Evolutionary conservation across 257 asterid species (phyloP), one percentile per base, ranked within the genome.

Genomic region (Ballota nigra): DNA sequence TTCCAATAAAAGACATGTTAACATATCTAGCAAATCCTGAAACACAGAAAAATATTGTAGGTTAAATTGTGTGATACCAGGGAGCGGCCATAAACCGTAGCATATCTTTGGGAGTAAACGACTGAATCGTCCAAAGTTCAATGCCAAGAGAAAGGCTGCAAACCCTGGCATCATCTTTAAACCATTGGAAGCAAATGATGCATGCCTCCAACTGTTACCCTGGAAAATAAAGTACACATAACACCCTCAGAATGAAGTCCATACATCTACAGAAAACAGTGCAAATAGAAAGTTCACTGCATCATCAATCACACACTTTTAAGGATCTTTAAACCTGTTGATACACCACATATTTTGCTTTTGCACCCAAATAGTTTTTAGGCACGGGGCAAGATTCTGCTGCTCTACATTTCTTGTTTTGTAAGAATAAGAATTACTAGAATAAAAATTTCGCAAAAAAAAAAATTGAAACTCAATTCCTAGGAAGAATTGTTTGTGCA

Each of bases 101-200:
- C 77, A 72, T 81, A 72, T 71, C 75, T 75, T 72, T 76, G 74
- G 76, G 82, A 81, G 82, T 69, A 80, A 81, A 81, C 60, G 79
- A 78, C 70, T 9, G 65, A 64, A 77, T 75, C 74, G 83, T 78
- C 82, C 81, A 85, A 74, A 59, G 73, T 78, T 69, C 77, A 71
- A 80, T 77, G 80, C 81, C 86, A 86, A 76, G 80, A 76, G 82
- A 80, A 78, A 68, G 85, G 84, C 75, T 43, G 82, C 85, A 76
- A 80, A 80, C 85, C 83, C 85, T 77, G 66, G 81, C 83, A 84
- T 76, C 85, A 81, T 71, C 84, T 74, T 66, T 80, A 72, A 73
- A 75, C 84, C 81, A 76, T 82, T 74, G 84, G 89, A 85, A 89
- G 91, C 88, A 88, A 79, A 70, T 79, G 82, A 82, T 69, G 77